These are phyloP conservation scores for Mollisia scopiformis DNA, from an alignment of 2,329 filamentous ascomycete species.

Conservation along the genomic window DNA sequence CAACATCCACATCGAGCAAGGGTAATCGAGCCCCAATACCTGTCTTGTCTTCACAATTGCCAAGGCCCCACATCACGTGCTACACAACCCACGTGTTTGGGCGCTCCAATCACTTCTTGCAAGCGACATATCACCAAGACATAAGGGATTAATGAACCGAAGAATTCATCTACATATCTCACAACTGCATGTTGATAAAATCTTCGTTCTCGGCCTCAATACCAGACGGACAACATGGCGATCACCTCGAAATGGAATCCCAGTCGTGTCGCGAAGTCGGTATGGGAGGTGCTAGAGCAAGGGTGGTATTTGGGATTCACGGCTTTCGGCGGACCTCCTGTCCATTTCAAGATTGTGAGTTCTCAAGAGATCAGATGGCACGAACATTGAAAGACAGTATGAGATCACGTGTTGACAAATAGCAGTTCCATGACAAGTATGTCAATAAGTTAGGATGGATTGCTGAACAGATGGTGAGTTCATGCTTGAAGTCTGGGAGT, in stretches of 20 bases:
- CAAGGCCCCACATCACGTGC: neutral
- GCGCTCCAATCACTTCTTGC: neutral
- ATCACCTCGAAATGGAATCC: slow-evolving; percentile 9
- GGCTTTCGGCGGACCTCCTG: slow-evolving; percentile 68
- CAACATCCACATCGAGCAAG: too few relatives aligned
- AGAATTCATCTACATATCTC: neutral
- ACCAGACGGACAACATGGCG: neutral
- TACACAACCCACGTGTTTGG: neutral
- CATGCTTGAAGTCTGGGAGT: neutral
- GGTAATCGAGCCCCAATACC: neutral
- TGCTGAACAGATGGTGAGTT: slow-evolving; percentile 19
- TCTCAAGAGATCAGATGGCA: too few relatives aligned
- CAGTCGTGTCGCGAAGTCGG: slow-evolving; percentile 1
- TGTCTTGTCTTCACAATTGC: neutral
- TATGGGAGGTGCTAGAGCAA: slow-evolving; percentile 18
- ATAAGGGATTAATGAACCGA: neutral
- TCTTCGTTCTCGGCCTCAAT: neutral
- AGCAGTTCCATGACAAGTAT: slow-evolving; percentile 17
- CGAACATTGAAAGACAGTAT: too few relatives aligned
- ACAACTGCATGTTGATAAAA: neutral
- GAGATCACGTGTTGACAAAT: neutral
- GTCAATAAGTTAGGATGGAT: slow-evolving; percentile 17
- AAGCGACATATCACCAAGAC: neutral
- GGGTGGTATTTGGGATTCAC: slow-evolving; percentile 68
- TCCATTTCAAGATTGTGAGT: slow-evolving; percentile 68